phyloP scores from a whole-genome alignment of 805 yeast species.

The Komagataella kurtzmanii region DNA sequence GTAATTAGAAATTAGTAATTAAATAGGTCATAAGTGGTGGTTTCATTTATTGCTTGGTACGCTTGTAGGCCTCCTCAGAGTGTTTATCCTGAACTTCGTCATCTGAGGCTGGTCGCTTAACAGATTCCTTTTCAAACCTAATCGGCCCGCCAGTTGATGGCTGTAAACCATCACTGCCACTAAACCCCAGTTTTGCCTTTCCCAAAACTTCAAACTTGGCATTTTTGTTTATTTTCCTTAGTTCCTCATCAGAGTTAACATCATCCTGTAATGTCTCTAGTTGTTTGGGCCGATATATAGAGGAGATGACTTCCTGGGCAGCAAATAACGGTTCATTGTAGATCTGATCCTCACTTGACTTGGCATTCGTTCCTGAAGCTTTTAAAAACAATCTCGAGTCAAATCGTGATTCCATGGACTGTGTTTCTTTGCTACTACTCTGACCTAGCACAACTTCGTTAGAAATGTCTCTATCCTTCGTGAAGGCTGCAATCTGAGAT shows the following conservation, averaged over 20 bases:
- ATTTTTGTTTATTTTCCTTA: conserved; percentile 4
- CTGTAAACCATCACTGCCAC: conserved; percentile 1
- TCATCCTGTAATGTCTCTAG: conserved; percentile 7
- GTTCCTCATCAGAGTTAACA: conserved; percentile 6
- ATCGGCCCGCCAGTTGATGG: conserved; percentile 10
- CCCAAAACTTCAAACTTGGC: conserved; percentile 5
- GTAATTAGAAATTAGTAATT: not conserved
- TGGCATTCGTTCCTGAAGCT: conserved; percentile 23
- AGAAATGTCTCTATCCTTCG: conserved; percentile 37
- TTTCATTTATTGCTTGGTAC: not conserved
- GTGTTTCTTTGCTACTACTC: conserved; percentile 3
- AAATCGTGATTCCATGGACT: conserved; percentile 27
- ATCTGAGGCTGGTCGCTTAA: not conserved
- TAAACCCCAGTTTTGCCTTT: conserved; percentile 6
- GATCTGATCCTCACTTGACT: conserved; percentile 30
- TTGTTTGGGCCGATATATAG: conserved; percentile 30
- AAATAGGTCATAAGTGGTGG: not conserved
- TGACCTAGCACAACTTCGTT: conserved; percentile 38
- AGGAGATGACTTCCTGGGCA: conserved; percentile 34
- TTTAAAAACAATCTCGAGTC: conserved; percentile 46
- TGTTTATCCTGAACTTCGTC: conserved; percentile 2
- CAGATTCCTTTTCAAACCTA: conserved; percentile 12
- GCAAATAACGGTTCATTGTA: conserved; percentile 48
- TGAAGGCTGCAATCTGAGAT: conserved; percentile 25
- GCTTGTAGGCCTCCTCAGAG: conserved; percentile 1